These are phyloP conservation scores for Tremellales sp. DNA, from an alignment of 1,284 basidiomycete genomes.

Conservation along the genomic window DNA sequence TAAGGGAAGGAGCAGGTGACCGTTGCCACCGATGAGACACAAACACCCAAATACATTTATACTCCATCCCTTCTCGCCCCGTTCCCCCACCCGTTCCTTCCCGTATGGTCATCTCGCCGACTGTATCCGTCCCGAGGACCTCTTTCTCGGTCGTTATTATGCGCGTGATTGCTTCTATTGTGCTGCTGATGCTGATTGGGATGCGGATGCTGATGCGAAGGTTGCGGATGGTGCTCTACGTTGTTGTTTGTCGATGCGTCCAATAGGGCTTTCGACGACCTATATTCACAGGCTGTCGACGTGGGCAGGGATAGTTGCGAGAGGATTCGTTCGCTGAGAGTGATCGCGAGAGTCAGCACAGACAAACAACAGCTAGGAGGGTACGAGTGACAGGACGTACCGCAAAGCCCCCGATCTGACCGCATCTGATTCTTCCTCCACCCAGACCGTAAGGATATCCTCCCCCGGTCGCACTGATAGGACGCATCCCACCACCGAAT, in stretches of 20 bases:
- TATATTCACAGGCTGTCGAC: slow-evolving; percentile 46
- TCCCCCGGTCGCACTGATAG: slow-evolving; percentile 47
- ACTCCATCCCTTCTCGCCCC: background rate
- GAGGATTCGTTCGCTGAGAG: slow-evolving; percentile 44
- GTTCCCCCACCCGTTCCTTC: slow-evolving; percentile 2
- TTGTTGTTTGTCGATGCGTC: slow-evolving; percentile 37
- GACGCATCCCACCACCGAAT: slow-evolving; percentile 48
- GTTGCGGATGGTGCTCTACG: background rate
- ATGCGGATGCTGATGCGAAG: background rate
- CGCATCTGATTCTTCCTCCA: slow-evolving; percentile 46
- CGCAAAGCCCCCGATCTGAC: slow-evolving; percentile 41
- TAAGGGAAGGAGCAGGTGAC: background rate
- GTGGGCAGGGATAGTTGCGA: slow-evolving; percentile 41
- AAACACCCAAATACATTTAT: no score
- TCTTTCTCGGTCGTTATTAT: slow-evolving; percentile 2
- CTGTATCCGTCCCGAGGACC: background rate
- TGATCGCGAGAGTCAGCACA: slow-evolving; percentile 6
- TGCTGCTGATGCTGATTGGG: slow-evolving; percentile 7
- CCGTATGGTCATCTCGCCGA: slow-evolving; percentile 3
- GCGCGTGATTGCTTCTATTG: slow-evolving; percentile 12
- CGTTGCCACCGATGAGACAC: no score
- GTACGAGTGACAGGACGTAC: slow-evolving; percentile 25
- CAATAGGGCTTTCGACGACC: slow-evolving; percentile 45
- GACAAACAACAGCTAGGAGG: background rate
- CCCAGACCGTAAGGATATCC: slow-evolving; percentile 50